Percentiles rank a stretch among this genome's conserved stretches.
These are phyloP conservation scores for Deinandra increscens DNA, from an alignment of 129 eudicot genomes.

Conservation along the genomic window DNA sequence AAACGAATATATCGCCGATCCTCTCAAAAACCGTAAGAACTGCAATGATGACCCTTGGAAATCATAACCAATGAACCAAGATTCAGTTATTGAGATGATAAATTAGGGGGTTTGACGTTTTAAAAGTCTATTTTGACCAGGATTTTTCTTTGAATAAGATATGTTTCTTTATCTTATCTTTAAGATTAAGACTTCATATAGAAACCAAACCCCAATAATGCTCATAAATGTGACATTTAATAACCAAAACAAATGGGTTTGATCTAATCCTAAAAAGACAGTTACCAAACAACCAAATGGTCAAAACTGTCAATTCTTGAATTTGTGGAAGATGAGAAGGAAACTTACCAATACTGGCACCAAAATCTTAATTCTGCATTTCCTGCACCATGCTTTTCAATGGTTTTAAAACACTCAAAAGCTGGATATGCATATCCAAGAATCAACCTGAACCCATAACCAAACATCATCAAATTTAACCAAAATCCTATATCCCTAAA, in stretches of 20 bases:
- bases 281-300: constrained; percentile 19
- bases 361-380: constrained; percentile 86
- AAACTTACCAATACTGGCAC: constrained; percentile 89
- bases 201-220: constrained; percentile 10
- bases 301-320: neutral
- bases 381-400: constrained; percentile 73
- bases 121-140: constrained; percentile 2
- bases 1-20: constrained; percentile 61
- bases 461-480: constrained; percentile 2
- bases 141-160: neutral
- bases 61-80: constrained; percentile 3
- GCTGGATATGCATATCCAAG: constrained; percentile 98
- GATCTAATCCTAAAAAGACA: constrained; percentile 14
- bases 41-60: constrained; percentile 78
- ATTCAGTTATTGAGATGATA: neutral
- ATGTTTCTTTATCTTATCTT: constrained; percentile 13
- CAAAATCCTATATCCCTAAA: constrained; percentile 9
- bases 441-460: constrained; percentile 50
- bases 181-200: constrained; percentile 23
- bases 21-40: constrained; percentile 64
- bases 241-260: constrained; percentile 18
- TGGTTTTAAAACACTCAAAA: constrained; percentile 85
- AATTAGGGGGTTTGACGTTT: neutral
- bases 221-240: constrained; percentile 20
- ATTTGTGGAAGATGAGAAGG: neutral